phyloP scores from a whole-genome alignment of 495 filamentous ascomycete genomes.

The Talaromyces ruber region DNA sequence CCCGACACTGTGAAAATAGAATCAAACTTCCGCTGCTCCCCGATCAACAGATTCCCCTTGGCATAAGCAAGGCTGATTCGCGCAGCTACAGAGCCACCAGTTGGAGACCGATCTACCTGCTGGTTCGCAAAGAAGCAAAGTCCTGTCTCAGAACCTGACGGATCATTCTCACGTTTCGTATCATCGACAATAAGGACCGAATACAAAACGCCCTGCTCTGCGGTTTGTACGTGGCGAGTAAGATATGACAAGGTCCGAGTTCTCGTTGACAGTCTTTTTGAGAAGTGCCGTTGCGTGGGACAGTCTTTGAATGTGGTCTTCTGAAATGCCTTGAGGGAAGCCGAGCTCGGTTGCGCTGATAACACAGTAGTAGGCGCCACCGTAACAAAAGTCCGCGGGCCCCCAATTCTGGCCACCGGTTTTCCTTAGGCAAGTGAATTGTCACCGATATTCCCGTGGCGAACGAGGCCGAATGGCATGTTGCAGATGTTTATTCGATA shows the following conservation, averaged over 20 bases:
- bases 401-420: background rate
- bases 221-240: constrained; percentile 6
- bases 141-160: constrained; percentile 9
- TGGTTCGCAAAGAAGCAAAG: constrained; percentile 19
- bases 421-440: constrained; percentile 11
- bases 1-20: constrained; percentile 6
- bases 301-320: constrained; percentile 10
- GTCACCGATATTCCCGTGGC: constrained; percentile 8
- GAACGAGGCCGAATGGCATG: constrained; percentile 6
- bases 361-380: background rate
- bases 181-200: constrained; percentile 19
- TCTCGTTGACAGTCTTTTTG: constrained; percentile 9
- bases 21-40: constrained; percentile 16
- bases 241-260: constrained; percentile 7
- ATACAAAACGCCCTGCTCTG: constrained; percentile 11
- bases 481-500: background rate
- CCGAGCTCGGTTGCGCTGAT: background rate
- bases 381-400: background rate
- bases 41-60: constrained; percentile 6
- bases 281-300: constrained; percentile 13
- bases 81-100: background rate
- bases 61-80: constrained; percentile 5
- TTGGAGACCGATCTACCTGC: constrained; percentile 21
- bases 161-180: background rate
- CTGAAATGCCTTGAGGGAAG: background rate